phyloP scores from a whole-genome alignment of 164 flowering plant species.

The Piper betle region DNA sequence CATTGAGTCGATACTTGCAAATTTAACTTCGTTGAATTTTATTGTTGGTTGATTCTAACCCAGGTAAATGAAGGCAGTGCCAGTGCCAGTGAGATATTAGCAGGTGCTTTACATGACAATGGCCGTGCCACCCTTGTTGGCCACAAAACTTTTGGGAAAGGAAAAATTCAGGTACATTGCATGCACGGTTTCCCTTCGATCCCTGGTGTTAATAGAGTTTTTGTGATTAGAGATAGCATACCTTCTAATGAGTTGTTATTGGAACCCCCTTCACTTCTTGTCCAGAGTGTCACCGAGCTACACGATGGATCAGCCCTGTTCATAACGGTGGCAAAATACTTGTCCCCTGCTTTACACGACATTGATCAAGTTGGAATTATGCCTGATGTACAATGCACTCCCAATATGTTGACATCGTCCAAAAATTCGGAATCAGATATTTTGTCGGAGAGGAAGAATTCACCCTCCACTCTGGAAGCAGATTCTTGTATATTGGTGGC shows the following conservation, averaged over 20 bases:
- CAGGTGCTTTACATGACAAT: slow-evolving; percentile 95
- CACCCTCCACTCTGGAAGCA: slow-evolving; percentile 45
- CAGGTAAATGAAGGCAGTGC: slow-evolving; percentile 98
- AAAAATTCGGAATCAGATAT: slow-evolving; percentile 14
- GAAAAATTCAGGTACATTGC: slow-evolving; percentile 76
- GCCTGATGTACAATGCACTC: slow-evolving; percentile 85
- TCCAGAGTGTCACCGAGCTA: slow-evolving; percentile 90
- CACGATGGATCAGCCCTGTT: slow-evolving; percentile 93
- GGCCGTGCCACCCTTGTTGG: slow-evolving; percentile 91
- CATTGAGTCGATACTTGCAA: not conserved
- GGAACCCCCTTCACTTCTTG: not conserved
- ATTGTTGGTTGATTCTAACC: slow-evolving; percentile 3
- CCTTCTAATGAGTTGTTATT: not conserved
- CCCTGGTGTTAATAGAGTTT: not conserved
- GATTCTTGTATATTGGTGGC: slow-evolving; percentile 96
- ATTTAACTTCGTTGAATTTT: not conserved
- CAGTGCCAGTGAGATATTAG: slow-evolving; percentile 95
- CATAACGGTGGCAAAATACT: slow-evolving; percentile 84
- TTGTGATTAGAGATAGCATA: not conserved
- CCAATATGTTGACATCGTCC: slow-evolving; percentile 53
- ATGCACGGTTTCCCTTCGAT: not conserved
- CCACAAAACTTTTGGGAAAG: slow-evolving; percentile 88
- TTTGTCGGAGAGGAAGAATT: slow-evolving; percentile 21
- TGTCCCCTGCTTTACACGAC: slow-evolving; percentile 85
- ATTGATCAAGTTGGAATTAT: slow-evolving; percentile 84